Evolutionary conservation across 495 filamentous ascomycete species (phyloP), one percentile per base, ranked within the genome.

Genomic region (Hypoxylon rickii): DNA sequence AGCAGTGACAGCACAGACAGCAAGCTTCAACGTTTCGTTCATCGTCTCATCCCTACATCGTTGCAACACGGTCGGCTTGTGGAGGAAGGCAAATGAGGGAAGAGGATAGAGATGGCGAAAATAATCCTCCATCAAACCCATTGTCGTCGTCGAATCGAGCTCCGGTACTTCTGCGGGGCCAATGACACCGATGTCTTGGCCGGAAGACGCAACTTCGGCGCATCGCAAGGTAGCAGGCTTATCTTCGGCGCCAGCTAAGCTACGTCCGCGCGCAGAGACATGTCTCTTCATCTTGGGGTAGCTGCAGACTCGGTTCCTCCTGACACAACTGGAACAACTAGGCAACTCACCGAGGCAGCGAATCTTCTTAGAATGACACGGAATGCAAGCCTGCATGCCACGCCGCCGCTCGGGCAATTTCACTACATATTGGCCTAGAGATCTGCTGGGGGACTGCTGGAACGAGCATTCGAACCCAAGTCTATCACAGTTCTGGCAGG

Each of bases 61-160:
- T 18, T 61, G 55, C 11, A 65, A 48, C 7, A 65, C 55, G 2
- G 61, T 67, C 11, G 58, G 49, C 22, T 67, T 62, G 19, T 67
- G 64, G 4, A 70, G 56, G 44, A 70, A 70, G 13, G 57, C 46
- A 22, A 64, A 70, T 4, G 53, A 64, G 7, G 60, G 67, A 1
- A 70, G 57, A n/a, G 64, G 61, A 37, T 70, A 67, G 10, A 70
- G 47, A 22, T 67, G 41, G 5, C 49, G 31, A 26, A 70, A 70
- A 51, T 61, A 69, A 21, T 60, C 60, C n/a, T 65, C 61, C 31
- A 70, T 50, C 44, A 58, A 29, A 18, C 40, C 21, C 38, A 56
- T 15, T 7, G 47, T 29, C 38, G 36, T 55, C 11, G 44, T 38
- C 8, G 37, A 7, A 40, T 59, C 58, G 3, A 54, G 46, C 11